Evolutionary conservation across 1,139 yeast species (phyloP).

Genomic region (Debaryomycetaceae sp.): DNA sequence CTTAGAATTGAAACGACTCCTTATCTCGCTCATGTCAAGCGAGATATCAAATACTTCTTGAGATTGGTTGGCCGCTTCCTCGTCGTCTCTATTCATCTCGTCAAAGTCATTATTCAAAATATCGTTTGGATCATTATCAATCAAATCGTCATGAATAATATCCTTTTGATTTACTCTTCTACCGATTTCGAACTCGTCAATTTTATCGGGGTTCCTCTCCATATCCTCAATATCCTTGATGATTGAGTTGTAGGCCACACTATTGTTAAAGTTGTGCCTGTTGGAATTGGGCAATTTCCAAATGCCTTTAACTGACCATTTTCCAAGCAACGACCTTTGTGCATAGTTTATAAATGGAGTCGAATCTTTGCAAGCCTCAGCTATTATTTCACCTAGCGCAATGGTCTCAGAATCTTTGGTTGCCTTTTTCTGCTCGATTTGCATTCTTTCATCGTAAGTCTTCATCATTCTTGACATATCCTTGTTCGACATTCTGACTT

Average conservation of each 20-base stretch:
- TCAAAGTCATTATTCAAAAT: constrained; percentile 1
- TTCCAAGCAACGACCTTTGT: constrained; percentile 1
- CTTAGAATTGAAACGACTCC: background rate
- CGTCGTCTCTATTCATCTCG: background rate
- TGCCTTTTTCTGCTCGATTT: background rate
- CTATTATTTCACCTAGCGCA: background rate
- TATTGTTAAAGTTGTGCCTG: background rate
- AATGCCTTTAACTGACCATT: background rate
- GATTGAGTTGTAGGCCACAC: constrained; percentile 3
- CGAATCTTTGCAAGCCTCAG: background rate
- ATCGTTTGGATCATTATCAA: constrained; percentile 15
- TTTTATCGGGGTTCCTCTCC: constrained; percentile 4
- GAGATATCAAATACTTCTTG: background rate
- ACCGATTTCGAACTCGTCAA: constrained; percentile 13
- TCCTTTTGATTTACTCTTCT: constrained; percentile 9
- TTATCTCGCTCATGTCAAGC: background rate
- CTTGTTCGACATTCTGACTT: constrained; percentile 9
- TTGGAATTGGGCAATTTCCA: constrained; percentile 1
- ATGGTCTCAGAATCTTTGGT: background rate
- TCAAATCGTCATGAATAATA: constrained; percentile 3
- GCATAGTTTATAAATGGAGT: constrained; percentile 8
- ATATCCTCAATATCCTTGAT: constrained; percentile 7
- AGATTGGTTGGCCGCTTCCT: background rate
- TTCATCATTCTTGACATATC: constrained; percentile 2
- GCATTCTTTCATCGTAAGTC: constrained; percentile 4